Evolutionary conservation across 2,329 filamentous ascomycete species (phyloP), one percentile per base, ranked within the genome.

Genomic region (Trematosphaeria pertusa): DNA sequence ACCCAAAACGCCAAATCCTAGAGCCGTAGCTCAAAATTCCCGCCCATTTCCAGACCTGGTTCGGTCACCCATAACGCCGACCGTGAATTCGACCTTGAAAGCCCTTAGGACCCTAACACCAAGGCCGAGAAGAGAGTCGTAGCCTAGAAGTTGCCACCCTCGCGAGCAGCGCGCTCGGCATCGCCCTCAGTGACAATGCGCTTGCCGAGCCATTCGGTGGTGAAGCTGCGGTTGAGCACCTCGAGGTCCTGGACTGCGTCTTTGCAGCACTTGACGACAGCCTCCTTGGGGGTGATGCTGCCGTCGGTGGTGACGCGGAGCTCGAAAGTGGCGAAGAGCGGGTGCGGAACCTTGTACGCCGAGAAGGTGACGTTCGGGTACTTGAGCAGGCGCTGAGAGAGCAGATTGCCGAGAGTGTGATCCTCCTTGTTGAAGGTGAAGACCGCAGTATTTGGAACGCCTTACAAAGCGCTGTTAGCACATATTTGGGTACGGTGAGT

Each of bases 401-500:
- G 82, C 45, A 99, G 81, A 73, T 99, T 97, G 62, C 87, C 94
- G 19, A 99, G 83, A 1, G 93, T 97, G 75, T 97, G 93, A 64
- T 99, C 94, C 73, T 99, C 94, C 74, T 97, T 97, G 75, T 91
- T 90, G 75, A 99, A 86, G 48, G 90, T 86, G 77, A 99, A 99
- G 74, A 97, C 89, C 8, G 91, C 89, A n/a, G 89, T 91, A 71
- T 96, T 96, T 17, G 93, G 90, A 70, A 96, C 91, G 67, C 91
- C 91, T 94, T 43, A 32, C 30, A 17, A 15, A 28, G 38, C 12
- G 18, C 9, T 28, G 21, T 43, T 33, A 46, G n/a, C n/a, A n/a
- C n/a, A n/a, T n/a, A n/a, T n/a, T n/a, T n/a, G n/a, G n/a, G 28
- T 34, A 22, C 18, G 22, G 18, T 20, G 26, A 31, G 14, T 22